Conservation (phyloP, 1,284 basidiomycete species). For the Sporisorium exsertum region DNA sequence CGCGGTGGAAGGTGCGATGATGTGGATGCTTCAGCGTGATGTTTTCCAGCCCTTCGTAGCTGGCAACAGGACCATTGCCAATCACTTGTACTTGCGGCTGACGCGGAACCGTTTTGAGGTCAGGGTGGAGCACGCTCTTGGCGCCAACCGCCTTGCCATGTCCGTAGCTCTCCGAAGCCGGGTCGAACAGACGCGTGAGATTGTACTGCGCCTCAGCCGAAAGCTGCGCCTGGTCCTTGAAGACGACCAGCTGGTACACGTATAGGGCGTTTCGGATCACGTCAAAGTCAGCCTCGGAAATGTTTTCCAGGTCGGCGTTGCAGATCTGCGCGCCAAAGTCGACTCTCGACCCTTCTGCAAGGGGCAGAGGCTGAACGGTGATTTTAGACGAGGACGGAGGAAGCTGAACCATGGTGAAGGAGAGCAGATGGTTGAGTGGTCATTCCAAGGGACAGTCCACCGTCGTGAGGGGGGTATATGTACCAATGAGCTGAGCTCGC, state of each 20-base stretch:
- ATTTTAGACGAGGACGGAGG: not conserved
- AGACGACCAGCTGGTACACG: slow-evolving; percentile 1
- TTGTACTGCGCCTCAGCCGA: slow-evolving; percentile 5
- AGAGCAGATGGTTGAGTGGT: too few species aligned
- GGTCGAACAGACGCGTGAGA: slow-evolving; percentile 7
- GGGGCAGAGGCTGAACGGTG: slow-evolving; percentile 5
- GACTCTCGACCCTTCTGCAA: not conserved
- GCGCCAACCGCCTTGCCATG: slow-evolving; percentile 6
- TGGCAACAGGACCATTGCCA: slow-evolving; percentile 2
- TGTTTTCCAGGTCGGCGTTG: slow-evolving; percentile 5
- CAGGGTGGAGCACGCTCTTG: slow-evolving; percentile 8
- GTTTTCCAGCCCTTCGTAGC: slow-evolving; percentile 7
- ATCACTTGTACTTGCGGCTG: slow-evolving; percentile 9
- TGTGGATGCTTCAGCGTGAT: slow-evolving; percentile 7
- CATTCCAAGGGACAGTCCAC: too few species aligned
- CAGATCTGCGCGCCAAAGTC: slow-evolving; percentile 5
- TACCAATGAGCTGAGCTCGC: too few species aligned
- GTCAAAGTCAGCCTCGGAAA: slow-evolving; percentile 1
- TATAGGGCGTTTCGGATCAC: slow-evolving; percentile 4
- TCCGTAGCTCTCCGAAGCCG: slow-evolving; percentile 2
- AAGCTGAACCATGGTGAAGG: not conserved
- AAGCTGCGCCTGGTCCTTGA: slow-evolving; percentile 4
- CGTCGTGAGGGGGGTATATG: too few species aligned
- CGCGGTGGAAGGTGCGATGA: slow-evolving; percentile 9
- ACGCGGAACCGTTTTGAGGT: slow-evolving; percentile 4